Evolutionary conservation across 768 basidiomycete genomes (phyloP).

Genomic region (Calocera cornea): DNA sequence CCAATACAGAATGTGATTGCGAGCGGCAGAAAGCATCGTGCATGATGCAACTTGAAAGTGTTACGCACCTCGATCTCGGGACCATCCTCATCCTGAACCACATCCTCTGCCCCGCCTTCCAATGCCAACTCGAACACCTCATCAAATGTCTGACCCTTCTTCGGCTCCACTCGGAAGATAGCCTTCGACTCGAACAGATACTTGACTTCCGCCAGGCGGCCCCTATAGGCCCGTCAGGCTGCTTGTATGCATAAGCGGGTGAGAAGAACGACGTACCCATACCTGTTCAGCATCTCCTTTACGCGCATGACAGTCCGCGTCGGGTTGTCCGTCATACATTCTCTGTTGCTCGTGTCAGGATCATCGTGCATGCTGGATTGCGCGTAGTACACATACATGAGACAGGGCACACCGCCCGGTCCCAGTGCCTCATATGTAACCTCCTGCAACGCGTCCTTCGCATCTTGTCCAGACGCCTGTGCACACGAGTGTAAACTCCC

Average conservation of each 20-base stretch:
- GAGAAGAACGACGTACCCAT: background rate
- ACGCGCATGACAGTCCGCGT: background rate
- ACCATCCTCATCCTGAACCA: background rate
- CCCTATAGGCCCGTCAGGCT: background rate
- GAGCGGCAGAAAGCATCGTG: too few relatives aligned
- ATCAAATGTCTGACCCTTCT: background rate
- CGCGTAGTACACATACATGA: background rate
- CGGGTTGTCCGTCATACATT: constrained; percentile 2
- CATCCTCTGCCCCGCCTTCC: constrained; percentile 4
- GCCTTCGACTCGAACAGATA: constrained; percentile 1
- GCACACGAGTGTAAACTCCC: background rate
- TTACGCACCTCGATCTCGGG: background rate
- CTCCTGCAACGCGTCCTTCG: background rate
- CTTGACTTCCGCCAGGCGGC: background rate
- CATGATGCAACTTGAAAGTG: too few relatives aligned
- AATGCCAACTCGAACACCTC: background rate
- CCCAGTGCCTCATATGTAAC: background rate
- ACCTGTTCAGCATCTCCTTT: background rate
- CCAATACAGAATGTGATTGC: too few relatives aligned
- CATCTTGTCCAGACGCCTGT: background rate
- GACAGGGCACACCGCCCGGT: background rate
- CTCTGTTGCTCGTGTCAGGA: background rate
- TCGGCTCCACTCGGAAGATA: background rate
- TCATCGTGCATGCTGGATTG: background rate
- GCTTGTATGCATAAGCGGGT: background rate